Base-by-base conservation (phyloP, 1,284 basidiomycete species). In the Ceratobasidium sp. region DNA sequence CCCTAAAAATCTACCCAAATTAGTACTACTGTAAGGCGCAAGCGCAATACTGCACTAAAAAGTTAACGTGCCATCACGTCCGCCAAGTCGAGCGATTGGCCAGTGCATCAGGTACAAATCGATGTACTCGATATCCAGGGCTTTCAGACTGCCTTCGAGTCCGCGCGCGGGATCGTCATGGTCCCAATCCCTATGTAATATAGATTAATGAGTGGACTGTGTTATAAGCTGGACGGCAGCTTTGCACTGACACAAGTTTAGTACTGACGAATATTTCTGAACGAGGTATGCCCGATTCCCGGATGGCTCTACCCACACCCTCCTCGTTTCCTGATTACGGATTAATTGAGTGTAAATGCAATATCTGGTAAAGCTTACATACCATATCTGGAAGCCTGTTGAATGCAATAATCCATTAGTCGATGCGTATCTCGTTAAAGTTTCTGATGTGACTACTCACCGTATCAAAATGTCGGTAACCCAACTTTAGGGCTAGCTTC, bases 51-150 rank as follows among this genome's bases (percentile, higher is more conserved):
- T 33, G 33, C 18, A n/a, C n/a, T 12, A 63, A 61, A 23, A 46
- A 28, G 23, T n/a, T 13, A 42, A 42, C 49, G 9, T 18, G 67
- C 73, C 79, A 15, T 69, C 53, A 46, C 68, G 56, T 71, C 76
- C 51, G n/a, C 63, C 71, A 5, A 78, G 58, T 9, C 73, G 61
- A 15, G 73, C 73, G 51, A 76, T 78, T 84, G 85, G 84, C 85
- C 86, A 87, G 84, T 88, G 87, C 82, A 89, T 84, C 70, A 89
- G 84, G 84, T 88, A 89, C 55, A 90, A 81, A 82, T 90, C 89
- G 64, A 89, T 85, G 84, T 90, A 89, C 49, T 84, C 87, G 44
- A 86, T 77, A 53, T 86, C 83, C 53, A 89, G 85, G 81, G 87
- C 85, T 78, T 86, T 83, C 60, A 89, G 82, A 39, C 87, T 87